Evolutionary conservation across 768 basidiomycete genomes (phyloP), one percentile per base, ranked within the genome.

Genomic region (Omphalotus guepiniiformis): DNA sequence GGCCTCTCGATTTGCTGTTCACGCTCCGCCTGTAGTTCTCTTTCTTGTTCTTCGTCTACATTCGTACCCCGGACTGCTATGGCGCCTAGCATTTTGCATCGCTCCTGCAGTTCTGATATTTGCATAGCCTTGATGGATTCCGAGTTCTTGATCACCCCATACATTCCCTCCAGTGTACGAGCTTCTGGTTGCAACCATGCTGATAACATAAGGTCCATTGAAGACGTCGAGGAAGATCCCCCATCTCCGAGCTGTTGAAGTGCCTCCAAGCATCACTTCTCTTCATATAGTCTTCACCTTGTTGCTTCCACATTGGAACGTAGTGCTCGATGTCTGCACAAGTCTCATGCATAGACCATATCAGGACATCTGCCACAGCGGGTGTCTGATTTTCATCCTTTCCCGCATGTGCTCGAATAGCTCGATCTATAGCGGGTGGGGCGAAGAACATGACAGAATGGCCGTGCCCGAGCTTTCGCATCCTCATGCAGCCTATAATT

Each of bases 361-460:
- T 59, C 4, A 77, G 25, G 26, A 78, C 59, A 38, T 76, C 67
- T 7, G 27, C 11, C 15, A 30, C 5, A 15, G 9, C 5, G 4
- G 23, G n/a, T 25, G 6, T 11, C 16, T 28, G 16, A n/a, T 28
- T 12, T 15, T 43, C 37, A 2, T 2, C 35, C 25, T 58, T 64
- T n/a, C 21, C 21, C 22, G 50, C 45, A 5, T 61, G 46, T 6
- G 50, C 36, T n/a, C 68, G 67, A 44, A 78, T 73, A 1, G 50
- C 41, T 8, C 53, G 52, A 42, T 72, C 67, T 3, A 75, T 61
- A 37, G 75, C 73, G 0, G 57, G 53, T 6, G 76, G 67, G 8
- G 71, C 75, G 38, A 74, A 72, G 53, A 78, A 76, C 46, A 71
- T 58, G n/a, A 77, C 55, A 2, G 75, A 71, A 45, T 78, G 76